Evolutionary conservation across 345 rosid species (phyloP), one percentile per base, ranked within the genome.

Genomic region (Bruguiera parviflora): DNA sequence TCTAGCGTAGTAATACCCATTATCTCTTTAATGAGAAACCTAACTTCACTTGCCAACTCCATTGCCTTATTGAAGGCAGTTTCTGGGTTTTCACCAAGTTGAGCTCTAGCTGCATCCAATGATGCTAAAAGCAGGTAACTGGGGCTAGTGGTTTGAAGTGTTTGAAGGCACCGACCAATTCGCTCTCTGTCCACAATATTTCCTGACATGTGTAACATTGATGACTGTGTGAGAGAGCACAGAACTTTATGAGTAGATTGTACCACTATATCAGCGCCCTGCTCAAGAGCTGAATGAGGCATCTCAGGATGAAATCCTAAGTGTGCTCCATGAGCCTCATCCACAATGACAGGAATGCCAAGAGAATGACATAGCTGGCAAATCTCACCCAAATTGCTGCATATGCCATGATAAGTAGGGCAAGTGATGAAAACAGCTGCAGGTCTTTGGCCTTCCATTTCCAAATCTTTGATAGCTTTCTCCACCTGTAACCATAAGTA

Each of bases 341-440:
- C 89, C 20, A 85, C 84, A 28, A 85, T 85, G 24, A 85, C 64
- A 32, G 87, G 87, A 70, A 85, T 78, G 63, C 73, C 76, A 61
- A 61, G 37, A 67, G 77, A 74, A 76, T 85, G 89, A 71, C 87
- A 83, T 6, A 85, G 72, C 65, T 72, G 61, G 8, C 83, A 83
- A 71, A 83, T 74, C 64, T 85, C 84, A 6, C 28, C 47, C 64
- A 85, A 60, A 71, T 87, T 78, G 73, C 89, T 85, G 73, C 89
- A 87, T 63, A 87, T 73, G 64, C 91, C 91, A 57, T 87, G 89
- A 47, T 87, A 87, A 35, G 91, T 87, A 11, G 89, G 91, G 47
- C 87, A 87, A 35, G 88, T 87, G 69, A 87, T 70, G 61, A 87
- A 81, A 78, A 87, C 84, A 22, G 89, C 91, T 15, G 78, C 83